These are phyloP conservation scores for Sordariomycetes sp. DNA, from an alignment of 2,329 filamentous ascomycete species.

Conservation along the genomic window DNA sequence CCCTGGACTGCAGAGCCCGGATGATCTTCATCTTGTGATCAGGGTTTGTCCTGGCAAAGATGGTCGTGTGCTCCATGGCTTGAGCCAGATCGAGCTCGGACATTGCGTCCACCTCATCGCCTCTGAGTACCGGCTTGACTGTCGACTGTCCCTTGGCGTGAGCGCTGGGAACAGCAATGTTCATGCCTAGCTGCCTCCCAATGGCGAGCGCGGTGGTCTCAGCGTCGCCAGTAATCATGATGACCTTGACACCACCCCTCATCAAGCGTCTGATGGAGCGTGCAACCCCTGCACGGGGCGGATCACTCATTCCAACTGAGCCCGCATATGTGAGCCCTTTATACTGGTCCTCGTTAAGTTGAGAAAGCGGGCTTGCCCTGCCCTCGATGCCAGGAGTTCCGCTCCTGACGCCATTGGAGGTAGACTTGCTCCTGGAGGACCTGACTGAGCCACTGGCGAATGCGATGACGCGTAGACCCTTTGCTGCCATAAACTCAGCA, in stretches of 20 bases:
- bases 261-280: slow-evolving; percentile 83
- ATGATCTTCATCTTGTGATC: slow-evolving; percentile 99
- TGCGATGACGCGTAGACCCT: slow-evolving; percentile 82
- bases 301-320: slow-evolving; percentile 94
- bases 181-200: slow-evolving; percentile 91
- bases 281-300: slow-evolving; percentile 81
- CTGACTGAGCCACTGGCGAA: slow-evolving; percentile 78
- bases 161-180: slow-evolving; percentile 49
- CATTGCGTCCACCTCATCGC: slow-evolving; percentile 92
- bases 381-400: slow-evolving; percentile 38
- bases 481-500: slow-evolving; percentile 77
- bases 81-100: slow-evolving; percentile 73
- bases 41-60: slow-evolving; percentile 92
- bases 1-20: slow-evolving; percentile 77
- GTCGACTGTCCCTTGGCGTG: slow-evolving; percentile 46
- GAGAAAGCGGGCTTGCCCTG: slow-evolving; percentile 24
- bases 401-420: slow-evolving; percentile 31
- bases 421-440: slow-evolving; percentile 30
- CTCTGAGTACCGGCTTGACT: slow-evolving; percentile 66
- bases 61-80: slow-evolving; percentile 80
- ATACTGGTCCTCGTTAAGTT: slow-evolving; percentile 60
- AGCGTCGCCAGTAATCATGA: slow-evolving; percentile 98
- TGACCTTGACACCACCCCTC: slow-evolving; percentile 90
- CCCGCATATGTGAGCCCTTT: slow-evolving; percentile 82
- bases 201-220: slow-evolving; percentile 93